A percentile compares a stretch with the other conserved stretches of the same genome.
phyloP scores from a whole-genome alignment of 441 rosid species.

The Aquilaria agallochum region DNA sequence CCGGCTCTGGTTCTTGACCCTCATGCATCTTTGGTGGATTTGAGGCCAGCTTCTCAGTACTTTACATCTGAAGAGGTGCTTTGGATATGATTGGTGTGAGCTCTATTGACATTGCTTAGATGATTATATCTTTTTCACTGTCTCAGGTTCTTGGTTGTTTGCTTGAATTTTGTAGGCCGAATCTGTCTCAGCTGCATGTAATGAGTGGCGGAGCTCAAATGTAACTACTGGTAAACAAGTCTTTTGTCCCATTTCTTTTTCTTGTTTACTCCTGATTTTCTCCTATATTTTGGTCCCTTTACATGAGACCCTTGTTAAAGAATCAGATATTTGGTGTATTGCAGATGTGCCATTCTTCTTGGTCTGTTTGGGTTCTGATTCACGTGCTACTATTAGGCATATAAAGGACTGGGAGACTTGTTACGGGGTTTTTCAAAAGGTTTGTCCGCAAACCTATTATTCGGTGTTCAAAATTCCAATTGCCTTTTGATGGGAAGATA shows the following conservation, averaged over 20 bases:
- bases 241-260: neutral
- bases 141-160: neutral
- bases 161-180: slow-evolving; percentile 45
- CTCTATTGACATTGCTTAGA: neutral
- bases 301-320: neutral
- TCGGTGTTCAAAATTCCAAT: no score
- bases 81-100: slow-evolving; percentile 6
- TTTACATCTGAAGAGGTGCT: slow-evolving; percentile 66
- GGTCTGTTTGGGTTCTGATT: slow-evolving; percentile 50
- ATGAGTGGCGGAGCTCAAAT: slow-evolving; percentile 77
- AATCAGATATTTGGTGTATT: slow-evolving; percentile 14
- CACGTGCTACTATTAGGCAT: slow-evolving; percentile 53
- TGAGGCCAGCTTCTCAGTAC: slow-evolving; percentile 77
- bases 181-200: slow-evolving; percentile 76
- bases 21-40: slow-evolving; percentile 61
- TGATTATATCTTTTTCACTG: slow-evolving; percentile 6
- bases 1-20: slow-evolving; percentile 91
- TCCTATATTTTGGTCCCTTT: neutral
- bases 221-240: slow-evolving; percentile 56
- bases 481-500: no score
- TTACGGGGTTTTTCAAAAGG: slow-evolving; percentile 71
- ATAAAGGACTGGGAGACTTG: slow-evolving; percentile 71
- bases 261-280: slow-evolving; percentile 2
- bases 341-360: slow-evolving; percentile 91
- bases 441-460: slow-evolving; percentile 24